Conservation (phyloP, 176 grass and related monocot species). For the Miscanthus lutarioriparius region DNA sequence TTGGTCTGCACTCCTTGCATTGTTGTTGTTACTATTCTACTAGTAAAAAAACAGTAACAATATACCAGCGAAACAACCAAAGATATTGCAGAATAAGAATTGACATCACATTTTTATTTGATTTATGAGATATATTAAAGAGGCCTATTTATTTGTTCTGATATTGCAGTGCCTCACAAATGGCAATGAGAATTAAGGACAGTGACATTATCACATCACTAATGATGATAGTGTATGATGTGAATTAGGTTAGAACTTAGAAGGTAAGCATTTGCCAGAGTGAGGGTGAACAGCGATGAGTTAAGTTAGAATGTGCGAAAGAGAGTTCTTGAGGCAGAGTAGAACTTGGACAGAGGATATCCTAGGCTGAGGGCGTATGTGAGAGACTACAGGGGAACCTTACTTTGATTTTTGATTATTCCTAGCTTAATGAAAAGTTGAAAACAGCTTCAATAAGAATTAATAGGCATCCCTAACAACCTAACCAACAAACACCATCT, state of each 20-base stretch:
- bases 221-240: background rate
- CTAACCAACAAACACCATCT: background rate
- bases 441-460: background rate
- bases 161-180: background rate
- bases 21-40: constrained; percentile 1
- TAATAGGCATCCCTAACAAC: background rate
- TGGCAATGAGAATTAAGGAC: background rate
- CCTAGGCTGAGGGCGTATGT: background rate
- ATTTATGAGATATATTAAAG: background rate
- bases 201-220: background rate
- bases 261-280: background rate
- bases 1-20: background rate
- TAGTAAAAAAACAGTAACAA: constrained; percentile 2
- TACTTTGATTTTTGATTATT: background rate
- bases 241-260: background rate
- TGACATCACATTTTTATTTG: background rate
- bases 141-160: constrained; percentile 1
- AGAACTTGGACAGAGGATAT: background rate
- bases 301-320: background rate
- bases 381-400: background rate
- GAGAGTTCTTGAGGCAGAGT: background rate
- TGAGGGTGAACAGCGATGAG: background rate
- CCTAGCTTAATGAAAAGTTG: background rate
- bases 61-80: constrained; percentile 9
- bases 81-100: background rate